Evolutionary conservation across 169 alveolate genomes (phyloP).

Genomic region (Perkinsus chesapeaki): DNA sequence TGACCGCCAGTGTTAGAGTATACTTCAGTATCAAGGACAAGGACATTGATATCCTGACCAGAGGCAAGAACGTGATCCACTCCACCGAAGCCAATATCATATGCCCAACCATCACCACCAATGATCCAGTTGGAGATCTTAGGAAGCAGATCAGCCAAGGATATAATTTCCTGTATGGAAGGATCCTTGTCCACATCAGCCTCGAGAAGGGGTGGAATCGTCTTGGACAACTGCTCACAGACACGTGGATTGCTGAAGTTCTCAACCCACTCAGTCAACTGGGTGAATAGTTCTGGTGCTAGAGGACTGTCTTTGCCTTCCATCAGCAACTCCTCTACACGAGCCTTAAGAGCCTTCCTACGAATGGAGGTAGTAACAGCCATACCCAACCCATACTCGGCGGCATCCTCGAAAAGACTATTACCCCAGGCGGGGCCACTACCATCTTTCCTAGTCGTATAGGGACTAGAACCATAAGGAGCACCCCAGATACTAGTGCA

Average conservation of each 20-base stretch:
- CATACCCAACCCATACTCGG: conserved; percentile 56
- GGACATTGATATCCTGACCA: conserved; percentile 30
- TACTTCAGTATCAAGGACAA: conserved; percentile 49
- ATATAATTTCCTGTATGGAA: not conserved
- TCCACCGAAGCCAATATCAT: conserved; percentile 54
- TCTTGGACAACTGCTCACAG: conserved; percentile 25
- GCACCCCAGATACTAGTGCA: conserved; percentile 57
- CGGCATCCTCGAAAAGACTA: conserved; percentile 54
- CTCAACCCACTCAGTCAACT: not conserved
- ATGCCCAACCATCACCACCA: conserved; percentile 57
- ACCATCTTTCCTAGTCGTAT: conserved; percentile 11
- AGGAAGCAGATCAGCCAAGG: conserved; percentile 22
- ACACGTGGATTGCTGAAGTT: not conserved
- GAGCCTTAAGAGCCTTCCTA: not conserved
- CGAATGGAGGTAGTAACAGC: conserved; percentile 25
- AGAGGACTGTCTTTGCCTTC: not conserved
- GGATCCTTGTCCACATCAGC: conserved; percentile 12
- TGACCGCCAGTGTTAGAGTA: conserved; percentile 56
- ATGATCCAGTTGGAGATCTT: conserved; percentile 40
- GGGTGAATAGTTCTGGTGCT: not conserved
- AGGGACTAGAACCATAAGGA: conserved; percentile 46
- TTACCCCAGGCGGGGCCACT: conserved; percentile 59
- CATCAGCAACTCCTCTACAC: not conserved
- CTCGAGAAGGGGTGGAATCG: conserved; percentile 23
- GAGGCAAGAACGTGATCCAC: conserved; percentile 44